Percentiles rank a stretch among this genome's conserved stretches.
phyloP scores from a whole-genome alignment of 805 yeast genomes.

The Starmerella potacharoeniae region DNA sequence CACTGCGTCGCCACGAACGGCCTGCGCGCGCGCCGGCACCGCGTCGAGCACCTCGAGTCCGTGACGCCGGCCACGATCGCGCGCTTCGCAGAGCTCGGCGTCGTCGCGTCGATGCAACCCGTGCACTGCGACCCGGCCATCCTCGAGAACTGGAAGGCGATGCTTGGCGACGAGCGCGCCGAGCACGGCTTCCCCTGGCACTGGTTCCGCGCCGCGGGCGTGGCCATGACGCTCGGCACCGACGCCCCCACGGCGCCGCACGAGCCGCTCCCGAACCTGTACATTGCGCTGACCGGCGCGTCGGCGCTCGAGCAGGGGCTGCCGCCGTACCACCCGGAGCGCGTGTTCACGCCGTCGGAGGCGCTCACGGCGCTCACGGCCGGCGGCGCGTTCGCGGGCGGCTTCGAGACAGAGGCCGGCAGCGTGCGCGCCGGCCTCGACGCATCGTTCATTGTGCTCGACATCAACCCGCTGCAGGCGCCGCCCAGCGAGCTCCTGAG shows the following conservation, averaged over 20 bases:
- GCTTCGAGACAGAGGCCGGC: background rate
- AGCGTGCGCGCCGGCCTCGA: background rate
- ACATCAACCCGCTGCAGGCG: background rate
- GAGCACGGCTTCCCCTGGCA: background rate
- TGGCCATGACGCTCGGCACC: background rate
- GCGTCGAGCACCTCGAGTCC: slow-evolving; percentile 2
- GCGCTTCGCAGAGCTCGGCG: background rate
- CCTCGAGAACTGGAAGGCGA: background rate
- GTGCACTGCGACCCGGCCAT: background rate
- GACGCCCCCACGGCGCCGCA: background rate
- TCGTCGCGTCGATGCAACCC: slow-evolving; percentile 3
- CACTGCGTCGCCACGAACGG: background rate
- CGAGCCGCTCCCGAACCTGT: background rate
- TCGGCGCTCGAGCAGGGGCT: background rate
- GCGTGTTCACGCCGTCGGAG: background rate
- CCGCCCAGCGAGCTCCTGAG: background rate
- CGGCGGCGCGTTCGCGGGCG: background rate
- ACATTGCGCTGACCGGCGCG: background rate
- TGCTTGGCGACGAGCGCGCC: slow-evolving; percentile 1
- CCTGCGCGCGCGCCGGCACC: background rate
- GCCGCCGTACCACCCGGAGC: background rate
- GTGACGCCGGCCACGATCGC: background rate
- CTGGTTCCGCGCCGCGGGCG: background rate
- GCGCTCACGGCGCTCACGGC: background rate
- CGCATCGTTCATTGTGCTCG: background rate